Evolutionary conservation across 257 asterid genomes (phyloP), one percentile per base, ranked within the genome.

Genomic region (Anisodus tanguticus): DNA sequence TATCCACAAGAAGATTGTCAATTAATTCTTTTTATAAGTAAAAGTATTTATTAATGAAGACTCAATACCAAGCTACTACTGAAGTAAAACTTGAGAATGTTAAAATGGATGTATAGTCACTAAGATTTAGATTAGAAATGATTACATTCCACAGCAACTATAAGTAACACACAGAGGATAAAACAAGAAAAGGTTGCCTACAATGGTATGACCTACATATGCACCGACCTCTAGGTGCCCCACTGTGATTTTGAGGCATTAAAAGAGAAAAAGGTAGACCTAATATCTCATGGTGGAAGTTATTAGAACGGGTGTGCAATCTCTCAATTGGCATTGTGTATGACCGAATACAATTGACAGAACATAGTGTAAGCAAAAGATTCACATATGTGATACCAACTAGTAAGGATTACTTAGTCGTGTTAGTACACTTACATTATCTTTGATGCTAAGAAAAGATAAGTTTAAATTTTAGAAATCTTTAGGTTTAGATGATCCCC

Each of bases 1-100:
- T 72, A 72, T 72, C 58, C 58, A 72, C 59, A 72, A 45, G 10
- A 72, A 72, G 80, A n/a, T 19, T 49, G 43, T 47, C 57, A 19
- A 66, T 31, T 45, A 66, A 68, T 15, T 35, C 11, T 37, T 37
- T 9, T 66, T 66, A 11, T 17, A 15, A 67, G 11, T 67, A 16
- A 16, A 12, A 37, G n/a, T 68, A 68, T 37, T 68, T 68, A 68
- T 15, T 15, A 68, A 37, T 68, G 76, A 68, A 68, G 26, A 68
- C 26, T 68, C 51, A 37, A 37, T 15, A 13, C 49, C 74, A 68
- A 37, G 76, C 51, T 37, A 37, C 51, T 37, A 37, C 12, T 39
- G 26, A 37, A 66, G 51, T 35, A 45, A 5, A 19, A 10, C 17
- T 47, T 47, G 9, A 49, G 37, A 59, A 72, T 72, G 59, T 72